Evolutionary conservation across 805 yeast species (phyloP).

Genomic region (Saccharomycopsis sp.): DNA sequence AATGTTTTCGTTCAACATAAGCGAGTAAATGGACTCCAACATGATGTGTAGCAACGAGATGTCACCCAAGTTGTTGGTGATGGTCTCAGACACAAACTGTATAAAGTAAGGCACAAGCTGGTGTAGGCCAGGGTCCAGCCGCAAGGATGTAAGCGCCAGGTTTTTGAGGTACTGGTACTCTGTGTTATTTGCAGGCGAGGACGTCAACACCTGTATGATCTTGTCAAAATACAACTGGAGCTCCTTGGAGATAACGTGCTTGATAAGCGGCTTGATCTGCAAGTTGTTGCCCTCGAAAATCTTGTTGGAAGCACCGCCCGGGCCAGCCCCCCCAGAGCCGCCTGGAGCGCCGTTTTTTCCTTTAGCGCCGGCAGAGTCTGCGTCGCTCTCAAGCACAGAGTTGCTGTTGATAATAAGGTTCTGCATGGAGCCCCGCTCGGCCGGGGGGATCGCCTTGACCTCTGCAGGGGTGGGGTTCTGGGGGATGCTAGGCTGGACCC

Average conservation of each 20-base stretch:
- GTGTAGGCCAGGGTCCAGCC: constrained; percentile 92
- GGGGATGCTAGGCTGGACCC: constrained; percentile 95
- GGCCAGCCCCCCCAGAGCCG: constrained; percentile 30
- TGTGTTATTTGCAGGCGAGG: constrained; percentile 26
- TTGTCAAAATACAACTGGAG: constrained; percentile 89
- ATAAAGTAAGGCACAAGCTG: constrained; percentile 95
- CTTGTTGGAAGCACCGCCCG: background rate
- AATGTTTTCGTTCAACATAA: constrained; percentile 74
- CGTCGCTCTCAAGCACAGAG: constrained; percentile 17
- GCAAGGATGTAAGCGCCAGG: constrained; percentile 79
- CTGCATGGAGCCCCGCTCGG: constrained; percentile 76
- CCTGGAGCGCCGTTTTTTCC: constrained; percentile 28
- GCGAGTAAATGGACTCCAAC: constrained; percentile 82
- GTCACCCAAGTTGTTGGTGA: constrained; percentile 78
- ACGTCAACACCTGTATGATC: constrained; percentile 68
- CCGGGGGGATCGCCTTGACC: constrained; percentile 69
- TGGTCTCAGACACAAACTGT: constrained; percentile 92
- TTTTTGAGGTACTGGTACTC: constrained; percentile 52
- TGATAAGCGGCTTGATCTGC: constrained; percentile 82
- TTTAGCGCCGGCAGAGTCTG: constrained; percentile 15
- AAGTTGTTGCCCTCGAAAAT: constrained; percentile 21
- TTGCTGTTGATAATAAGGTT: constrained; percentile 48
- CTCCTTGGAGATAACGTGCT: constrained; percentile 92
- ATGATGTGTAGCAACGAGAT: constrained; percentile 68
- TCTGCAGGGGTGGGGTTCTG: constrained; percentile 85